Evolutionary conservation across 305 asterid genomes (phyloP).

Genomic region (Fraxinus dipetala): DNA sequence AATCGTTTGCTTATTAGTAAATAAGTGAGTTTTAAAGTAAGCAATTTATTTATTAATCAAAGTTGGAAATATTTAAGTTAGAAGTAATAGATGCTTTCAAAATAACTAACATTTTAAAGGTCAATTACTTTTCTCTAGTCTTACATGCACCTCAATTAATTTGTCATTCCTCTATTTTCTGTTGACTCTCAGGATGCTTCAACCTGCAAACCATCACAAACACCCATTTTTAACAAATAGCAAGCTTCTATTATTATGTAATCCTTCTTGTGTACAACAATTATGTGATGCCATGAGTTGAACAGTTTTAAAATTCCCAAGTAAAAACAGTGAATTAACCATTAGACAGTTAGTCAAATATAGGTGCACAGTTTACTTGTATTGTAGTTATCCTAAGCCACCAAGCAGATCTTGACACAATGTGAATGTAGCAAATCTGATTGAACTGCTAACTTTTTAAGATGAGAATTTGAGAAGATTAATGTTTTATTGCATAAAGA

Average conservation of each 20-base stretch:
- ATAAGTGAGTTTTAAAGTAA: background rate
- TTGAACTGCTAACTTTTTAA: background rate
- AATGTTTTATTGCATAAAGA: background rate
- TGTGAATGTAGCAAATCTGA: background rate
- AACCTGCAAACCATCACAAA: background rate
- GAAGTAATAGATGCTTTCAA: background rate
- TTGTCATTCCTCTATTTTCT: background rate
- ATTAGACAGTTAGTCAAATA: background rate
- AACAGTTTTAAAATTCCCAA: background rate
- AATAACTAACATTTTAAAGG: background rate
- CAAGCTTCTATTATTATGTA: background rate
- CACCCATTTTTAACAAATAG: background rate
- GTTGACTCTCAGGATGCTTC: background rate
- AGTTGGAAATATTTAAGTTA: background rate
- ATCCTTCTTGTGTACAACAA: background rate
- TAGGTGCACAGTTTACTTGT: background rate
- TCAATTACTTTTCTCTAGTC: background rate
- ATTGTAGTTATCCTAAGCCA: background rate
- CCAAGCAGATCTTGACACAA: background rate
- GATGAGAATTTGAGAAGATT: background rate
- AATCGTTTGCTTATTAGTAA: background rate
- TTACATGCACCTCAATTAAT: background rate
- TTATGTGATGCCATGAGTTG: background rate
- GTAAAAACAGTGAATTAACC: background rate
- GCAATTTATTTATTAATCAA: background rate